Percentiles rank a stretch among this genome's conserved stretches.
Conservation (phyloP, 2,329 filamentous ascomycete species). For the Amauroascus verrucosus region DNA sequence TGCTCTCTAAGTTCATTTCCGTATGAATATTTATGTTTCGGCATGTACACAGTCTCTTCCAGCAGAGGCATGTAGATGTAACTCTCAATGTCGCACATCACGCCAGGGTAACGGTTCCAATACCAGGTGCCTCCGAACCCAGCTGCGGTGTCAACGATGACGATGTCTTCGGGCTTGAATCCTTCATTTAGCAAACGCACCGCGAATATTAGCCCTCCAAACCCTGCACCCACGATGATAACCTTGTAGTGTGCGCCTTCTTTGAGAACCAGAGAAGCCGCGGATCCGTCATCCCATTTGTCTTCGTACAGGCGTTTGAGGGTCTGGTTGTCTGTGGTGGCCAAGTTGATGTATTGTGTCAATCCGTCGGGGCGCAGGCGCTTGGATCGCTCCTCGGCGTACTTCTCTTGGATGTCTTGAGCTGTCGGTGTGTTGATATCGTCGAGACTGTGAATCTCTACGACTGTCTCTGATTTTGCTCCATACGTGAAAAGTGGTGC, state of each 20-base stretch:
- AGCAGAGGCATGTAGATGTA: constrained; percentile 51
- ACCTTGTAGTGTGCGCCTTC: constrained; percentile 7
- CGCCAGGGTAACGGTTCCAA: constrained; percentile 41
- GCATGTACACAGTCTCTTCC: constrained; percentile 36
- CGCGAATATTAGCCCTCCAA: constrained; percentile 32
- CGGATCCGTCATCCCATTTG: constrained; percentile 32
- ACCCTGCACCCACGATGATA: constrained; percentile 38
- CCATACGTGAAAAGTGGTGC: not conserved
- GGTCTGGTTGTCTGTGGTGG: constrained; percentile 21
- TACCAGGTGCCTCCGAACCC: constrained; percentile 43
- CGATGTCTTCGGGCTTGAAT: constrained; percentile 23
- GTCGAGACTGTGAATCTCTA: too few relatives aligned
- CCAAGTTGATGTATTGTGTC: not conserved
- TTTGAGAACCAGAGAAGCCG: constrained; percentile 49
- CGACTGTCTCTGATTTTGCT: not conserved
- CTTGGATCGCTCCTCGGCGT: constrained; percentile 8
- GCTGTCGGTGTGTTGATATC: not conserved
- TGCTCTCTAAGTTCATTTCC: constrained; percentile 41
- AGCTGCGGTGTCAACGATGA: constrained; percentile 32
- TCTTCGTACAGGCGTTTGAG: constrained; percentile 32
- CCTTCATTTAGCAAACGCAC: constrained; percentile 33
- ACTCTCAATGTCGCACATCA: constrained; percentile 49
- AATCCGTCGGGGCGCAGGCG: constrained; percentile 8
- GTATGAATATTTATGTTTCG: constrained; percentile 38
- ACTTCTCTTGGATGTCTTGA: constrained; percentile 1